These are phyloP conservation scores for Pichia sp. DNA, from an alignment of 1,139 yeast species.

Conservation along the genomic window DNA sequence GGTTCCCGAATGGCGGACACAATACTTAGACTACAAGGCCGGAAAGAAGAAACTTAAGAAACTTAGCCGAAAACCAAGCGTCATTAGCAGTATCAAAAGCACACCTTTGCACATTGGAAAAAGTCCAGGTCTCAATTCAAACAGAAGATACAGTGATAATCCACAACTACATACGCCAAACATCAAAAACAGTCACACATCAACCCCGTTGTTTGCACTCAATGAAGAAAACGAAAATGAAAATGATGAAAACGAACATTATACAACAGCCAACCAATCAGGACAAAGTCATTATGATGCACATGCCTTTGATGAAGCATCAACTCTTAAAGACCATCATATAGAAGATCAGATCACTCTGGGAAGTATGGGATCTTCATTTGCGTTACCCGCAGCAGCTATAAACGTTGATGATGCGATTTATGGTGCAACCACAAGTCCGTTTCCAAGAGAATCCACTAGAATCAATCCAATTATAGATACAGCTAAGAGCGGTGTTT, in stretches of 20 bases:
- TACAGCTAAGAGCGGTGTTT: neutral
- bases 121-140: neutral
- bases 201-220: conserved; percentile 1
- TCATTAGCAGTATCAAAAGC: conserved; percentile 4
- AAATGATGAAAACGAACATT: neutral
- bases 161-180: neutral
- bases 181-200: neutral
- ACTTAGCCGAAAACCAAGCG: conserved; percentile 32
- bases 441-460: neutral
- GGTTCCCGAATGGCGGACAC: conserved; percentile 87
- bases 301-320: neutral
- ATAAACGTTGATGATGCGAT: neutral
- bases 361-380: conserved; percentile 1
- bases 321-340: conserved; percentile 2
- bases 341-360: conserved; percentile 10
- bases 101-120: conserved; percentile 5
- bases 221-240: conserved; percentile 1
- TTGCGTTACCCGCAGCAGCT: conserved; percentile 12
- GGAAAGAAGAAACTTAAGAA: conserved; percentile 61
- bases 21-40: conserved; percentile 71
- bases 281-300: conserved; percentile 3
- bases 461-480: neutral
- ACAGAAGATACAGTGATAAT: conserved; percentile 1
- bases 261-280: too few species aligned
- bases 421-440: conserved; percentile 6